Evolutionary conservation across 2,329 filamentous ascomycete species (phyloP).

Genomic region (Colletotrichum liriopes): DNA sequence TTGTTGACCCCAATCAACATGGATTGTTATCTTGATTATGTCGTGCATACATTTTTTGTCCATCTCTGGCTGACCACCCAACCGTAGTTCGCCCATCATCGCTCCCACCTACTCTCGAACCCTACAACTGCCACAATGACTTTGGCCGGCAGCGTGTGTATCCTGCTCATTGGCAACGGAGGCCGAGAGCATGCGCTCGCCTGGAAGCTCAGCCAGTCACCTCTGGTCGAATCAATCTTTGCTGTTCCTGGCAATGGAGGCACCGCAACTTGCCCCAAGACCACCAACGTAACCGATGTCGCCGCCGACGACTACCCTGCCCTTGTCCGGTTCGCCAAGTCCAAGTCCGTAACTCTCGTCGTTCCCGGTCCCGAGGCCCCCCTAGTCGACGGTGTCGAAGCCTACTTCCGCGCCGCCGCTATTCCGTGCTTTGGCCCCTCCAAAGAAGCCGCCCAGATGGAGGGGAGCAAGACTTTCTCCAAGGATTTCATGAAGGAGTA

Average conservation of each 20-base stretch:
- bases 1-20: not conserved
- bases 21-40: not conserved
- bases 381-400: conserved; percentile 81
- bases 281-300: conserved; percentile 68
- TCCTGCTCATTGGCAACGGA: conserved; percentile 82
- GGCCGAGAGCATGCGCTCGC: conserved; percentile 83
- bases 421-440: conserved; percentile 80
- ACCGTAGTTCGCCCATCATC: not conserved
- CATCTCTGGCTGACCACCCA: not conserved
- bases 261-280: conserved; percentile 69
- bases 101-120: not conserved
- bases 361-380: conserved; percentile 84
- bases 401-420: conserved; percentile 72
- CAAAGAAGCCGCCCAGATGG: conserved; percentile 79
- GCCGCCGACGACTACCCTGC: conserved; percentile 72
- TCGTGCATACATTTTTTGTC: not conserved
- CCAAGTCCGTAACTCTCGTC: conserved; percentile 75
- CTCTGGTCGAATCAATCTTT: conserved; percentile 72
- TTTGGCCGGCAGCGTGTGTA: conserved; percentile 34
- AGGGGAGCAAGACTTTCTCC: conserved; percentile 84
- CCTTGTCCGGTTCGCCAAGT: conserved; percentile 74
- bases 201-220: conserved; percentile 80
- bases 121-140: conserved; percentile 21
- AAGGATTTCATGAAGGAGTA: conserved; percentile 86
- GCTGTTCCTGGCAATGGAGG: conserved; percentile 77